Evolutionary conservation across 352 stramenopile species (phyloP).

Genomic region (Elongisporangium undulatum): DNA sequence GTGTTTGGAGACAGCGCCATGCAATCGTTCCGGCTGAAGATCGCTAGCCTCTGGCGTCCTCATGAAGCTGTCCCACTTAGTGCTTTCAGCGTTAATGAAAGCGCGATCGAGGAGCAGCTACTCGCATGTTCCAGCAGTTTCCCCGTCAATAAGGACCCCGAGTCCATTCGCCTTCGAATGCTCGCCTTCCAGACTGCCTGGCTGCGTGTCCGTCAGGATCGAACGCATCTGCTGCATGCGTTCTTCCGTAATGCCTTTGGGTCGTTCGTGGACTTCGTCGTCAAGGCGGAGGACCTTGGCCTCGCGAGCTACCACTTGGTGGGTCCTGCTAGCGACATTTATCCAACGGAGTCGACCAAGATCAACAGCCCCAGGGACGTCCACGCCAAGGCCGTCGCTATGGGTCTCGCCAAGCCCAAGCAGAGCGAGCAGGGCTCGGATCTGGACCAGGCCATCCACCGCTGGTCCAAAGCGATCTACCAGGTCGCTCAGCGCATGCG

Average conservation of each 20-base stretch:
- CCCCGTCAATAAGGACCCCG: no score
- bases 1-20: not conserved
- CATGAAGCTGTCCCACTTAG: not conserved
- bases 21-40: not conserved
- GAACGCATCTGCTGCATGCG: not conserved
- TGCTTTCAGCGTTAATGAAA: not conserved
- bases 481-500: not conserved
- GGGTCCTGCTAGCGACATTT: not conserved
- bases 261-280: not conserved
- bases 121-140: not conserved
- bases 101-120: not conserved
- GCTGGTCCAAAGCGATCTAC: not conserved
- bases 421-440: not conserved
- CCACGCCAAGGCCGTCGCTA: not conserved
- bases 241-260: not conserved
- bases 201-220: not conserved
- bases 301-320: not conserved
- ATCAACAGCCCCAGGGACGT: not conserved
- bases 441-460: not conserved
- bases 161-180: not conserved
- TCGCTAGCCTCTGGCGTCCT: not conserved
- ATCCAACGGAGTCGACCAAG: not conserved
- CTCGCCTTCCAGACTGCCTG: not conserved
- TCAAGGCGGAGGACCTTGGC: not conserved
- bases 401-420: not conserved